Evolutionary conservation across 2,329 filamentous ascomycete genomes (phyloP), one percentile per base, ranked within the genome.

Genomic region (Aspergillus fructus): DNA sequence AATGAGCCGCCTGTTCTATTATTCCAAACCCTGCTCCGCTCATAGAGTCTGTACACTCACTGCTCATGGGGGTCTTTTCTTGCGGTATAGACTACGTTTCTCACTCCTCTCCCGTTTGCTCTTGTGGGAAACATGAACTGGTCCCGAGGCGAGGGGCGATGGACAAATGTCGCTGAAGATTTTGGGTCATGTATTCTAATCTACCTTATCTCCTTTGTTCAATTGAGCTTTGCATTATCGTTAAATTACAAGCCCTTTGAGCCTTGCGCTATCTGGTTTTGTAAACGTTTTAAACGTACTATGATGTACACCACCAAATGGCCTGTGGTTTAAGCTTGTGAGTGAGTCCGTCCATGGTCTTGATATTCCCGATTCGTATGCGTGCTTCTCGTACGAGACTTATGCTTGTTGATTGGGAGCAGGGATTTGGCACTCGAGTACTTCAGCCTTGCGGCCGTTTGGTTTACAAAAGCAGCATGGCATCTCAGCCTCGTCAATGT

Each of bases 1-100:
- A 70, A 65, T 67, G 63, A 69, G 62, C 64, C 67, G 66, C 62
- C 64, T 70, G 60, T 63, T 61, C 47, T 53, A 64, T 60, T 62
- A 58, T 53, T 60, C 41, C 17, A 37, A 53, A 42, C 24, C 37
- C 42, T 53, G 48, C 56, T 59, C 53, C 56, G 56, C 54, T 59
- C 50, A 60, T 56, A 62, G 55, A 61, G 41, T 59, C 56, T 62
- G 56, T 62, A 61, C 56, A 60, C 56, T 60, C 55, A 45, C 59
- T 62, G 49, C 53, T 48, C 46, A 33, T 33, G 51, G 37, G 59
- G 40, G 21, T 55, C 49, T 52, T 53, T 49, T 59, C 58, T 59
- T 60, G 50, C 60, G 52, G 43, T 62, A 61, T 61, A 63, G 62
- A 64, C 49, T 59, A 63, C 65, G 54, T 62, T 64, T 67, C 54